Conservation (phyloP, 441 rosid genomes). For the Macaranga tanarius region DNA sequence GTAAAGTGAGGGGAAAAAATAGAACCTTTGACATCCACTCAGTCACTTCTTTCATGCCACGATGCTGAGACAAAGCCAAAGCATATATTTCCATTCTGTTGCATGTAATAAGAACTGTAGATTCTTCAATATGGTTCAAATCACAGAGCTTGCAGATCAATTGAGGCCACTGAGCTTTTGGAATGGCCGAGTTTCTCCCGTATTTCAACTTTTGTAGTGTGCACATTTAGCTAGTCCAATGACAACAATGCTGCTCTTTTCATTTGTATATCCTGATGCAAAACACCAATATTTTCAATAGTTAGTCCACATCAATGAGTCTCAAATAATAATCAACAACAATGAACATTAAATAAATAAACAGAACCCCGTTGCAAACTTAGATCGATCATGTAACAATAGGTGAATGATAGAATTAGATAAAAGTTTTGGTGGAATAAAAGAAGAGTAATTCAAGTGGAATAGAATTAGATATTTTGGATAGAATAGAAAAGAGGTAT, state of each 20-base stretch:
- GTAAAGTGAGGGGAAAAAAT: conserved; percentile 6
- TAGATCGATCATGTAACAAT: no score
- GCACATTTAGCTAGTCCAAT: conserved; percentile 79
- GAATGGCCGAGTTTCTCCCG: conserved; percentile 88
- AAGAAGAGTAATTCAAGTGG: no score
- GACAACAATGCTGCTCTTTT: conserved; percentile 72
- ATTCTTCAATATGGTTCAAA: conserved; percentile 76
- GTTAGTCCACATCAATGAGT: not conserved
- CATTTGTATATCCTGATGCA: conserved; percentile 62
- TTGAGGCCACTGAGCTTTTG: conserved; percentile 82
- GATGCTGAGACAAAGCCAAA: conserved; percentile 73
- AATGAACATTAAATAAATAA: not conserved
- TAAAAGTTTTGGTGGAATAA: no score
- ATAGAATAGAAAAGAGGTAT: no score
- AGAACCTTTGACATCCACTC: conserved; percentile 89
- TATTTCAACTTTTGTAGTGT: conserved; percentile 79
- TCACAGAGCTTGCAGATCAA: conserved; percentile 53
- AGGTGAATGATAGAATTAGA: no score
- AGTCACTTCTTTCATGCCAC: conserved; percentile 87
- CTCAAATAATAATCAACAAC: not conserved
- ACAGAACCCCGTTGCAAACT: no score
- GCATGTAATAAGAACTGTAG: conserved; percentile 88
- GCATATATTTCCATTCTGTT: conserved; percentile 87
- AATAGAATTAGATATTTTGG: no score
- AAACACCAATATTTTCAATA: not conserved